These are phyloP conservation scores for Phoma sp. DNA, from an alignment of 2,329 filamentous ascomycete species.

Conservation along the genomic window DNA sequence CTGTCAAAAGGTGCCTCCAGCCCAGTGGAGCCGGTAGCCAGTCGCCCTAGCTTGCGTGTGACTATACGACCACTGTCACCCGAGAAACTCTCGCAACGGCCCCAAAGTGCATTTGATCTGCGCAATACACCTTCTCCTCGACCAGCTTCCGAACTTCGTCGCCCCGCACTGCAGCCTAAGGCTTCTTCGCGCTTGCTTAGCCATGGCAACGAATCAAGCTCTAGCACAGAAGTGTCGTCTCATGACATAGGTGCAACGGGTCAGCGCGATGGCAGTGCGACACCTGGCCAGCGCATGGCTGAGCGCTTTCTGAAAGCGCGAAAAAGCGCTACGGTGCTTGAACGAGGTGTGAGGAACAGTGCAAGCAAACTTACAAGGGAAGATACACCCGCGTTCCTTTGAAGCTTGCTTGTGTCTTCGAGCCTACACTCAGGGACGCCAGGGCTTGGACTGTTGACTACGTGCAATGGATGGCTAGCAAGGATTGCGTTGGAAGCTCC, in stretches of 20 bases:
- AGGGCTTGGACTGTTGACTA: no score
- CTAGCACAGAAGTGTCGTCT: not conserved
- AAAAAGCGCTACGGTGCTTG: slow-evolving; percentile 8
- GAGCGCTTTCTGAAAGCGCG: slow-evolving; percentile 37
- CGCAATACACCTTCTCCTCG: slow-evolving; percentile 17
- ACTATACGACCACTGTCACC: slow-evolving; percentile 28
- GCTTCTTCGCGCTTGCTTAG: slow-evolving; percentile 25
- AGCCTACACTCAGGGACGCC: not conserved
- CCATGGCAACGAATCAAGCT: slow-evolving; percentile 24
- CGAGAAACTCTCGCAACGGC: slow-evolving; percentile 30
- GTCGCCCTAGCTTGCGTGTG: slow-evolving; percentile 25
- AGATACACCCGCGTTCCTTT: slow-evolving; percentile 20
- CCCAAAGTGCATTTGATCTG: slow-evolving; percentile 46
- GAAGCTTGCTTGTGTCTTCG: not conserved
- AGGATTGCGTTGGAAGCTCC: no score
- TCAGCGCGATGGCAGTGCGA: slow-evolving; percentile 23
- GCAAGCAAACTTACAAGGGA: slow-evolving; percentile 2
- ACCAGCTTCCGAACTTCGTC: slow-evolving; percentile 16
- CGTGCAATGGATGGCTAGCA: no score
- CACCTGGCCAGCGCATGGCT: slow-evolving; percentile 40
- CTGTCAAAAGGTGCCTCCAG: slow-evolving; percentile 1
- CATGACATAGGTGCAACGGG: not conserved
- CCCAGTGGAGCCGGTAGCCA: slow-evolving; percentile 7
- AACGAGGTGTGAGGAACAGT: slow-evolving; percentile 7
- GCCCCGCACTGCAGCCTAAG: slow-evolving; percentile 9